phyloP scores from a whole-genome alignment of 139 green algal species.

The Pleodorina starrii region DNA sequence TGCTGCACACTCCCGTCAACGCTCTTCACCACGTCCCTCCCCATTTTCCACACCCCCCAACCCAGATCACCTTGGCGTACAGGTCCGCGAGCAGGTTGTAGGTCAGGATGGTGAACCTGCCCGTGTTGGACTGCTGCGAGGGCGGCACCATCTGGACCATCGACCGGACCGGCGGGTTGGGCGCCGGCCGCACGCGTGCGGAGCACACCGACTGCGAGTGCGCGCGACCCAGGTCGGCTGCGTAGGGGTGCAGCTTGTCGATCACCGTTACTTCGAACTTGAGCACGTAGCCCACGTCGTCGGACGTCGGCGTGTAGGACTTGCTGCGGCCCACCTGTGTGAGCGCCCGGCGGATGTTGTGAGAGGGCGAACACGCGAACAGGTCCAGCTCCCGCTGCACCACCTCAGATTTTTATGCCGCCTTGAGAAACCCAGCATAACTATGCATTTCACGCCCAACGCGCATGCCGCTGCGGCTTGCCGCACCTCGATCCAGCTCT shows the following conservation, averaged over 20 bases:
- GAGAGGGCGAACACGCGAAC: neutral
- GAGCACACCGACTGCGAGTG: slow-evolving; percentile 72
- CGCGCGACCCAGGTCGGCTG: slow-evolving; percentile 53
- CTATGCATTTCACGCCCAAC: no score
- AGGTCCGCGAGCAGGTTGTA: slow-evolving; percentile 99
- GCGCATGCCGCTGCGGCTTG: no score
- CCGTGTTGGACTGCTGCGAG: slow-evolving; percentile 48
- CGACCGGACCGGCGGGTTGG: slow-evolving; percentile 76
- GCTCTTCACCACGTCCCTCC: no score
- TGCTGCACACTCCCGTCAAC: no score
- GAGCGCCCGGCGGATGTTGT: neutral
- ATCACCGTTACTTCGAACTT: slow-evolving; percentile 86
- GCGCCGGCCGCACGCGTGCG: slow-evolving; percentile 83
- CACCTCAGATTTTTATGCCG: no score
- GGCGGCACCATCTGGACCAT: slow-evolving; percentile 81
- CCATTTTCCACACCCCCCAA: no score
- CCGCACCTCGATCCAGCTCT: slow-evolving; percentile 86
- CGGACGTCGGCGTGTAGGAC: slow-evolving; percentile 83
- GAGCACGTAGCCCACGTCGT: slow-evolving; percentile 93
- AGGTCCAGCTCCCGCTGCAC: no score
- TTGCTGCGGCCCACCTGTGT: slow-evolving; percentile 77
- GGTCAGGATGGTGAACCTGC: slow-evolving; percentile 92
- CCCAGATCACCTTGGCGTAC: slow-evolving; percentile 92
- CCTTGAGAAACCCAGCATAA: no score
- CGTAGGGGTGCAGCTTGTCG: slow-evolving; percentile 56